Percentiles rank a stretch among this genome's conserved stretches.
These are phyloP conservation scores for Pleurotus djamor DNA, from an alignment of 768 basidiomycete species.

Conservation along the genomic window DNA sequence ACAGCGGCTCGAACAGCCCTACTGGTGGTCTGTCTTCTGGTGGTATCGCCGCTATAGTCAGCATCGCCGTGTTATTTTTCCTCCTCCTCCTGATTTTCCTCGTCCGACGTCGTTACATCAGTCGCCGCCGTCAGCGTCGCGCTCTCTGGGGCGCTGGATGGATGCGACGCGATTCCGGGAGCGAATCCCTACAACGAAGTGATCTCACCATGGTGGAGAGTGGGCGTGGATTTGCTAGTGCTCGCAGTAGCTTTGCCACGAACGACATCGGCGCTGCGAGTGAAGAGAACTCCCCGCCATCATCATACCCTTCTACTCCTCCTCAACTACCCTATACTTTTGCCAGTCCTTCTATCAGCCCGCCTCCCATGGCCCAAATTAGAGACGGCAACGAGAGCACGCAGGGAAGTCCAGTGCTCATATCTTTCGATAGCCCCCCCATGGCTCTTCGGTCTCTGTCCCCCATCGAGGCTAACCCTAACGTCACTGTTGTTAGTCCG, in stretches of 20 bases:
- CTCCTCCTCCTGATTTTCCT: conserved; percentile 36
- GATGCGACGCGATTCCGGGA: conserved; percentile 9
- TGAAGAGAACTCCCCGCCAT: conserved; percentile 17
- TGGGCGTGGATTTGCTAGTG: conserved; percentile 22
- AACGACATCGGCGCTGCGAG: conserved; percentile 48
- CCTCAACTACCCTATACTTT: background rate
- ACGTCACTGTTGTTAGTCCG: background rate
- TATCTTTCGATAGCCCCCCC: conserved; percentile 4
- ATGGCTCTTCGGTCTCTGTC: background rate
- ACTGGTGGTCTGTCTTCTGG: conserved; percentile 28
- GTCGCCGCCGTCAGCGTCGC: conserved; percentile 38
- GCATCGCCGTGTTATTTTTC: conserved; percentile 23
- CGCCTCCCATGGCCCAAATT: conserved; percentile 58
- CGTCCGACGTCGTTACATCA: conserved; percentile 42
- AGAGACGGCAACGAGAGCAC: conserved; percentile 25
- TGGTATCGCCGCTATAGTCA: conserved; percentile 44
- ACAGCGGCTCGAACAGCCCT: conserved; percentile 8
- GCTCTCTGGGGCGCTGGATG: conserved; percentile 42
- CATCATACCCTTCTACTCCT: conserved; percentile 17
- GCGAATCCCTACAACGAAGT: conserved; percentile 5
- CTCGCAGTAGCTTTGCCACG: conserved; percentile 58
- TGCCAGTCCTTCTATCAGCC: conserved; percentile 5
- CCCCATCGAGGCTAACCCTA: background rate
- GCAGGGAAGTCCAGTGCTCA: conserved; percentile 5
- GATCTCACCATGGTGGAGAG: conserved; percentile 5